Base-by-base conservation (phyloP, 257 asterid genomes). In the Plantago ovata region DNA sequence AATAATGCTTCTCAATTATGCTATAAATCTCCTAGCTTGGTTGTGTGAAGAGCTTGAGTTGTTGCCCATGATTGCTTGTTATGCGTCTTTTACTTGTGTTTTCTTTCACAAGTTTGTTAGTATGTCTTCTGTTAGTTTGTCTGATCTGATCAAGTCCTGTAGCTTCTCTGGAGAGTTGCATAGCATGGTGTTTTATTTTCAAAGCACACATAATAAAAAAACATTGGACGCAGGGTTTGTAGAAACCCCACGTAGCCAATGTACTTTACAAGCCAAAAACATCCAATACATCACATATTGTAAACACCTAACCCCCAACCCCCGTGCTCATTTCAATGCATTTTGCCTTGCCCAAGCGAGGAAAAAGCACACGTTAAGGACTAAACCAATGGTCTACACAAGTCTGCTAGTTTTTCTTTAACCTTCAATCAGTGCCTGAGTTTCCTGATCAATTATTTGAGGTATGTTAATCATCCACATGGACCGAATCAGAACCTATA, bases 401-500 rank as follows among this genome's bases (percentile, higher is more conserved):
- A 28, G 7, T 28, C 36, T 28, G 36, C 36, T 28, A 28, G 56
- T 23, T 19, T 50, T 22, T 19, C 32, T 50, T 50, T 22, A 15
- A 22, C 21, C 56, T 12, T 21, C 56, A 49, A 0, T 18, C 51
- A 44, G n/a, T 14, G 21, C 28, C 28, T 4, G n/a, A 19, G 21
- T 48, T 18, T 22, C 9, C 14, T 3, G 36, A 28, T 9, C 10
- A 0, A 48, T 48, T 48, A 48, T 48, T 48, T 48, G 28, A 13
- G 19, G 33, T 9, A 15, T 10, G 18, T 18, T 24, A 10, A 19
- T 49, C 5, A 22, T 50, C 38, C 21, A n/a, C 53, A 48, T 48
- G 28, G 21, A 32, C 18, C 13, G 9, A 11, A 33, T 72, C 52
- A 75, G 77, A 56, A 54, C 55, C 70, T 81, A 67, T 86, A 76